phyloP scores from a whole-genome alignment of 1,139 yeast genomes.

The Yamadazyma songkhlaensis region DNA sequence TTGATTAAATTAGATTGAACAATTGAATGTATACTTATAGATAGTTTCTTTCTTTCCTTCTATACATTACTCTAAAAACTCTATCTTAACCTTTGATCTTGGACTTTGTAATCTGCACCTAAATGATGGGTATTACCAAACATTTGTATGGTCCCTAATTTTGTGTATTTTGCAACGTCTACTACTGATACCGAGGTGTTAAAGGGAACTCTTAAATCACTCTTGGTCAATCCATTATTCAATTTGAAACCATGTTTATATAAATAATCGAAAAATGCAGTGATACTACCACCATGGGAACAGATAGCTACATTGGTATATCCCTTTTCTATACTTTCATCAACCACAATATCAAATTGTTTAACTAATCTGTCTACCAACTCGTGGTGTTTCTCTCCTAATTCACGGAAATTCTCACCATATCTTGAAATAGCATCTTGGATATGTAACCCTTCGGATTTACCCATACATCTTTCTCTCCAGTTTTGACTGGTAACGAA shows the following conservation, averaged over 20 bases:
- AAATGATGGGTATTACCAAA: constrained; percentile 66
- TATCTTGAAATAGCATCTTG: constrained; percentile 56
- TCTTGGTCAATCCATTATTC: constrained; percentile 30
- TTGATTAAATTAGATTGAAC: constrained; percentile 3
- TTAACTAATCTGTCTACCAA: constrained; percentile 49
- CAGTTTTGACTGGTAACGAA: constrained; percentile 35
- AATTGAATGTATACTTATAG: constrained; percentile 1
- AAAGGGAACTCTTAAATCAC: constrained; percentile 58
- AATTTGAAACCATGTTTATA: constrained; percentile 39
- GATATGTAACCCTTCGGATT: constrained; percentile 66
- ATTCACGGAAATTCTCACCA: constrained; percentile 35
- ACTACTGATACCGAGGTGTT: constrained; percentile 72
- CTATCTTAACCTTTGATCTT: constrained; percentile 42
- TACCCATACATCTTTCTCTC: constrained; percentile 82
- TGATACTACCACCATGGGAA: constrained; percentile 86
- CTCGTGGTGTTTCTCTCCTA: constrained; percentile 52
- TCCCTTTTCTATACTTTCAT: constrained; percentile 28
- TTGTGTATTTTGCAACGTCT: constrained; percentile 43
- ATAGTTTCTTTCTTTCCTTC: not conserved
- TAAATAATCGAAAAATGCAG: constrained; percentile 52
- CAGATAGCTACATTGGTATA: constrained; percentile 58
- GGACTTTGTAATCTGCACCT: constrained; percentile 54
- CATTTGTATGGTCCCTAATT: constrained; percentile 40
- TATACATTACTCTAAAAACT: not conserved
- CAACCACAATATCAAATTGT: constrained; percentile 47